These are phyloP conservation scores for Globisporangium radiosum DNA, from an alignment of 352 stramenopile species.

Conservation along the genomic window DNA sequence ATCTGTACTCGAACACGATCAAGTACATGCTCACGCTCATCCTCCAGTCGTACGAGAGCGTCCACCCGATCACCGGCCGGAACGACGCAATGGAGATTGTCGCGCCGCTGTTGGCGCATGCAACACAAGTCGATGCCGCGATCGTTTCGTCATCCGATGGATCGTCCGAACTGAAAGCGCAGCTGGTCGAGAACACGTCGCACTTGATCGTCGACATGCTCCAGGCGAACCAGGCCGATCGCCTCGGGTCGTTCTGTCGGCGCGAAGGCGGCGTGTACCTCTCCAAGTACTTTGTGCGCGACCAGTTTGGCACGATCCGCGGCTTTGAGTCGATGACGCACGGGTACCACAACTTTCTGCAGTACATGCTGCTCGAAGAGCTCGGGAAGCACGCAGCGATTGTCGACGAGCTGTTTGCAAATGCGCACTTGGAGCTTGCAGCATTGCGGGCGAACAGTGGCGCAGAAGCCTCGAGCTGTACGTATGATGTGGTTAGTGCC, in stretches of 20 bases:
- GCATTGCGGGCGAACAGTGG: conserved; percentile 38
- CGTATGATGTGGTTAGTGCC: conserved; percentile 2
- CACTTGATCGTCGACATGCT: conserved; percentile 83
- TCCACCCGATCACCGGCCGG: conserved; percentile 80
- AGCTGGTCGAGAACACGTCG: conserved; percentile 69
- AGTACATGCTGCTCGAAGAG: conserved; percentile 86
- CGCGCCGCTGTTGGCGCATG: conserved; percentile 46
- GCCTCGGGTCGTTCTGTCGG: conserved; percentile 73
- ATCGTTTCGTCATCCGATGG: conserved; percentile 2
- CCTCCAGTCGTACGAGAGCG: conserved; percentile 83
- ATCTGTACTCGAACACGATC: conserved; percentile 86
- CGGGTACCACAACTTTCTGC: conserved; percentile 87
- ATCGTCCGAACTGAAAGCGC: conserved; percentile 23
- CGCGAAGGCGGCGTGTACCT: conserved; percentile 77
- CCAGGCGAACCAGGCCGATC: conserved; percentile 80
- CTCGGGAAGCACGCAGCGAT: conserved; percentile 69
- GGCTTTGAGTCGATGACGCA: conserved; percentile 85
- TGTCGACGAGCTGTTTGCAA: conserved; percentile 60
- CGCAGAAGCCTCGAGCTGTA: conserved; percentile 47
- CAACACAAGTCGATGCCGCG: conserved; percentile 34
- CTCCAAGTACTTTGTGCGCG: conserved; percentile 86
- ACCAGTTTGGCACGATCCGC: conserved; percentile 85
- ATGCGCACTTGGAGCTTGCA: conserved; percentile 56
- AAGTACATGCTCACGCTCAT: conserved; percentile 89
- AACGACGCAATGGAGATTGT: conserved; percentile 86